Evolutionary conservation across 441 rosid species (phyloP), one percentile per base, ranked within the genome.

Genomic region (Erodium texanum): DNA sequence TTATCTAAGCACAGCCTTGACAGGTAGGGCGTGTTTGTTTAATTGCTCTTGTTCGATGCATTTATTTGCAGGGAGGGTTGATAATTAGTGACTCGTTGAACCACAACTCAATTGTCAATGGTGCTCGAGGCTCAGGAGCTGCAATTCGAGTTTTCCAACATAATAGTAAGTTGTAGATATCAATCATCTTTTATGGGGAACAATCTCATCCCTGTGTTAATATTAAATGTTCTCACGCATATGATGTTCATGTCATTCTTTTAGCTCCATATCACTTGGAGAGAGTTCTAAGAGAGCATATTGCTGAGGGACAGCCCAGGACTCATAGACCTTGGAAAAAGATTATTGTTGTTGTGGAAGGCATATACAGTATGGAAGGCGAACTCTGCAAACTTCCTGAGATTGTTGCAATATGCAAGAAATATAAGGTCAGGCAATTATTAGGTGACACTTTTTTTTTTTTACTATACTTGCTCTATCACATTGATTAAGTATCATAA

Each of bases 241-340:
- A 24, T 27, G 48, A 20, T 27, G 18, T 50, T 36, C 24, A 61
- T 18, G 10, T 56, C 64, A 43, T 71, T 12, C 22, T 72, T 68
- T 43, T 73, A 92, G 98, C 90, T 52, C 92, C 98, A 7, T 78
- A 85, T 80, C 98, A 92, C 75, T 78, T 92, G 86, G 96, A 92
- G 82, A 80, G 80, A 78, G 95, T 93, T 27, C 70, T 90, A 82
- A 86, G 90, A 74, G 97, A 93, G 76, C 91, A 93, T 75, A 89
- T 93, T 72, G 94, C 94, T 0, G 91, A 84, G 7, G 98, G 96
- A 65, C 96, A 89, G 68, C 98, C 94, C 2, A 84, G 89, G 82
- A 90, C 96, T 8, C 98, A 85, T 72, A 81, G 94, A 75, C 97
- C 97, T 0, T 93, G 97, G 94, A 90, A 89, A 86, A 90, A 93